A percentile compares a stretch with the other conserved stretches of the same genome.
phyloP scores from a whole-genome alignment of 1,139 yeast species.

The Yamadazyma conglobata region DNA sequence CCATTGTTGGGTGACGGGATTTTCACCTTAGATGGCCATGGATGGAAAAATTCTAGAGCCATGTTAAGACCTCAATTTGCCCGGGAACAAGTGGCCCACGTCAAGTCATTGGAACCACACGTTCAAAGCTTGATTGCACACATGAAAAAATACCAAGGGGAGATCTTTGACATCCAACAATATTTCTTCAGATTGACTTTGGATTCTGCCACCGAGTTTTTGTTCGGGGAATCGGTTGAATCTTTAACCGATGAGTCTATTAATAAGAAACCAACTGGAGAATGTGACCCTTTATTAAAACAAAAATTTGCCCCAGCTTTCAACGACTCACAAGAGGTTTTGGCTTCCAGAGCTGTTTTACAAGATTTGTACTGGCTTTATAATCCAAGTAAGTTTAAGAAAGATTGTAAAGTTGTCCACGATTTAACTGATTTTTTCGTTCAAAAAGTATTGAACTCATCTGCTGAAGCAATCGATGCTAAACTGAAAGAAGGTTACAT shows the following conservation, averaged over 20 bases:
- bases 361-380: slow-evolving; percentile 26
- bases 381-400: slow-evolving; percentile 5
- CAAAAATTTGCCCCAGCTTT: slow-evolving; percentile 20
- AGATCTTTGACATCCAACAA: slow-evolving; percentile 32
- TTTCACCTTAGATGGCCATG: slow-evolving; percentile 52
- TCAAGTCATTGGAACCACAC: slow-evolving; percentile 44
- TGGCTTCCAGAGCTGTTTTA: slow-evolving; percentile 24
- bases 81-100: slow-evolving; percentile 50
- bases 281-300: slow-evolving; percentile 14
- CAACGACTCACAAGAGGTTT: slow-evolving; percentile 21
- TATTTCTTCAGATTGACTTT: slow-evolving; percentile 40
- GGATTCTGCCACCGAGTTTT: slow-evolving; percentile 50
- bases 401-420: slow-evolving; percentile 9
- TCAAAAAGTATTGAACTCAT: slow-evolving; percentile 17
- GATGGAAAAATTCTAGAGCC: slow-evolving; percentile 56
- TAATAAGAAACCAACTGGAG: slow-evolving; percentile 20
- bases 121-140: slow-evolving; percentile 34
- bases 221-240: slow-evolving; percentile 48
- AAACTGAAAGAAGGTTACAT: slow-evolving; percentile 31
- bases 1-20: slow-evolving; percentile 55
- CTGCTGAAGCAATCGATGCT: slow-evolving; percentile 32
- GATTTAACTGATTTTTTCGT: slow-evolving; percentile 20
- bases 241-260: slow-evolving; percentile 32
- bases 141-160: slow-evolving; percentile 22
- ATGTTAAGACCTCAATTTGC: slow-evolving; percentile 57